phyloP scores from a whole-genome alignment of 2,329 filamentous ascomycete genomes.

The Fusarium sp. region DNA sequence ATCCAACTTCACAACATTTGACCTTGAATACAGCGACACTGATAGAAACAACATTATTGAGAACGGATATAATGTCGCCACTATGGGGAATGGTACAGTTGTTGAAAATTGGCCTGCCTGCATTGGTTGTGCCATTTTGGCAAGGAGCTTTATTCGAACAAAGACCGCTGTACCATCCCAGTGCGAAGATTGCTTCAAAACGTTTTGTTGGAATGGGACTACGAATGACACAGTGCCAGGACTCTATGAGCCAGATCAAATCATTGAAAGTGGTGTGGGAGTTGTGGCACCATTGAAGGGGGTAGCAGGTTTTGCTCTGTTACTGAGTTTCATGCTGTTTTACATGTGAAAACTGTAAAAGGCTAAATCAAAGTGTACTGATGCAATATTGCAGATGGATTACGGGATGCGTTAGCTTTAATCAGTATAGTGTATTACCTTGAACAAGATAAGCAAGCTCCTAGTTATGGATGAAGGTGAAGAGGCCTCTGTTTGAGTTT shows the following conservation, averaged over 20 bases:
- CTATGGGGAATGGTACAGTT: slow-evolving; percentile 60
- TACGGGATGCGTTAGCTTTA: too few relatives aligned
- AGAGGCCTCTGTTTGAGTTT: too few relatives aligned
- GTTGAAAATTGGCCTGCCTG: slow-evolving; percentile 80
- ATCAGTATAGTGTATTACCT: too few relatives aligned
- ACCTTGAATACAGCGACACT: slow-evolving; percentile 68
- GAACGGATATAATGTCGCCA: slow-evolving; percentile 80
- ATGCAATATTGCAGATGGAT: too few relatives aligned
- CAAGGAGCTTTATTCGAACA: neutral
- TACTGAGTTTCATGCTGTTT: neutral
- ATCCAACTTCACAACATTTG: slow-evolving; percentile 81
- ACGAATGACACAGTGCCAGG: neutral
- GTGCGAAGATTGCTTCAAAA: neutral
- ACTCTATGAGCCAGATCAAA: neutral
- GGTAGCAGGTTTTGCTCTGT: neutral
- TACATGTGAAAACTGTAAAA: neutral
- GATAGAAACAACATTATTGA: slow-evolving; percentile 79
- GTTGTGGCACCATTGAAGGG: neutral
- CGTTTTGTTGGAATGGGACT: neutral
- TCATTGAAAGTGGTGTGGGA: neutral
- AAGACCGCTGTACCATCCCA: neutral
- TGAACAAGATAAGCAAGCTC: too few relatives aligned
- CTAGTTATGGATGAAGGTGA: too few relatives aligned
- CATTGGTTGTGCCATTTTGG: slow-evolving; percentile 74
- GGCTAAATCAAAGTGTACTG: too few relatives aligned